Evolutionary conservation across 2,329 filamentous ascomycete genomes (phyloP), one percentile per base, ranked within the genome.

Genomic region (Nectriaceae sp.): DNA sequence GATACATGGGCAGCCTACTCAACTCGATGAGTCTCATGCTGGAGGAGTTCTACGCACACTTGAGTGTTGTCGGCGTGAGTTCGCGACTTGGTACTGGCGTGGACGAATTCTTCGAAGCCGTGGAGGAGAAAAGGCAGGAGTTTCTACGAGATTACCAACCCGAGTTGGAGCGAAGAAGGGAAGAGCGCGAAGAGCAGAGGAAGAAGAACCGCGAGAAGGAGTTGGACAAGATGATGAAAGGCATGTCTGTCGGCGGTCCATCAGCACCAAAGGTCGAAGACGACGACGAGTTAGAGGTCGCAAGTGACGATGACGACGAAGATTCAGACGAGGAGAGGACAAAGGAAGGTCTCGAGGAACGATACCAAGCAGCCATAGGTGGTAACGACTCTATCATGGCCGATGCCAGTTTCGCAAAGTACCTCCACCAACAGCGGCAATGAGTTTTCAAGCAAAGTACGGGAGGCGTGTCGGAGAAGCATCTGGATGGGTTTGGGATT

Each of bases 11-110:
- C 46, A 95, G 89, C 57, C 74, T 97, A 46, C 79, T 99, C 44
- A 97, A 97, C 77, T 96, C 90, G 64, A 99, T 99, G 94, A 96
- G 90, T 65, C 76, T 97, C 53, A 90, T 99, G 80, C 77, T 99
- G 26, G 94, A 99, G 64, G 94, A 99, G 68, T 99, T 99, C 65
- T 99, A 99, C 70, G 86, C 90, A 33, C 91, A 97, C 65, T 76
- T 99, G 26, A 95, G 84, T 64, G 89, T 99, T 8, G 93, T 99
- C 0, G 91, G 88, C 0, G 95, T 99, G 11, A 96, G 90, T 58
- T 89, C 91, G 6, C 93, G 96, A 83, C 90, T 93, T 0, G 94
- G 94, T 19, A 86, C 89, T 0, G 95, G 94, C 3, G 83, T 99
- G 24, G 88, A 95, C 49, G 90, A 96, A 20, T 99, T 99, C 71